Conservation (phyloP, 2,329 filamentous ascomycete genomes). For the Pestalotiopsis sp. region DNA sequence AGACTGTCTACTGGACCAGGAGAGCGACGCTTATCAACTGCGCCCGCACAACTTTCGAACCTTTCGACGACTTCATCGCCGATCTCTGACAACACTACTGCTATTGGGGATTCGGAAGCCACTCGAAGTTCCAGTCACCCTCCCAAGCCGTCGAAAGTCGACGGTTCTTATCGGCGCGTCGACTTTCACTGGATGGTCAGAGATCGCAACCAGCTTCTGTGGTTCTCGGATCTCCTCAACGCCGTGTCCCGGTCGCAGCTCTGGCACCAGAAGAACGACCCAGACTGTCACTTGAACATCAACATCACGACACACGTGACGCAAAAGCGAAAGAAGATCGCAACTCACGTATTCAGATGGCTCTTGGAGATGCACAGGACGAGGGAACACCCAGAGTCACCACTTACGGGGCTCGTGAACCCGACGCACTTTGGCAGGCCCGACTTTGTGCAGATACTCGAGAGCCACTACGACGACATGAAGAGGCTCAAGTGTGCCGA, state of each 20-base stretch:
- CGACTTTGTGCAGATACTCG: constrained; percentile 55
- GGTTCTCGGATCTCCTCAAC: constrained; percentile 61
- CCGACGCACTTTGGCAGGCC: constrained; percentile 58
- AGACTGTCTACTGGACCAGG: neutral
- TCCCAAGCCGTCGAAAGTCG: constrained; percentile 18
- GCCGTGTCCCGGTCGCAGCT: constrained; percentile 42
- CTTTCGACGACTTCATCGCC: neutral
- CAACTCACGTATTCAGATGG: constrained; percentile 58
- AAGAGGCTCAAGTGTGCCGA: constrained; percentile 32
- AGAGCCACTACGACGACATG: constrained; percentile 58
- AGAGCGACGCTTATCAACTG: neutral
- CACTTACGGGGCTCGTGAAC: constrained; percentile 56
- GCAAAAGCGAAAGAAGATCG: constrained; percentile 54
- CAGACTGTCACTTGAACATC: constrained; percentile 47
- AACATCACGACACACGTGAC: constrained; percentile 61
- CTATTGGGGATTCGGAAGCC: neutral
- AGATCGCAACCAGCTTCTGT: constrained; percentile 57
- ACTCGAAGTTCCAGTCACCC: neutral
- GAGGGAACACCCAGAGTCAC: constrained; percentile 50
- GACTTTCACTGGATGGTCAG: constrained; percentile 66
- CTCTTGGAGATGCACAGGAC: constrained; percentile 60
- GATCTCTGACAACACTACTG: neutral
- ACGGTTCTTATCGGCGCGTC: constrained; percentile 45
- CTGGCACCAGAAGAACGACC: constrained; percentile 38
- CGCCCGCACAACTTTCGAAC: neutral